Base-by-base conservation (phyloP, 2,329 filamentous ascomycete species). In the Colletotrichum neosansevieriae region DNA sequence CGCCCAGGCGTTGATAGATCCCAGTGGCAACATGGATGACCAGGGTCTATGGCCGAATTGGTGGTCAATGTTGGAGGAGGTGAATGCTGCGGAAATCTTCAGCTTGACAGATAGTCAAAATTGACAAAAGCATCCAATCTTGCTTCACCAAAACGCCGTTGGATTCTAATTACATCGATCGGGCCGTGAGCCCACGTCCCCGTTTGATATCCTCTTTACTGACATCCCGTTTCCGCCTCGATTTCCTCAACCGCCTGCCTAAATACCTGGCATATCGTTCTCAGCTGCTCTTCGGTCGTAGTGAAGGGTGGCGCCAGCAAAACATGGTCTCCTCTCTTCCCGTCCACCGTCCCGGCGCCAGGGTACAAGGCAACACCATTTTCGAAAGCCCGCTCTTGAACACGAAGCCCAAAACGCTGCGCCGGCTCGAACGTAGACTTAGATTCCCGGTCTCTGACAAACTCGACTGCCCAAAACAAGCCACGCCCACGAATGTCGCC, bases 251-350 rank as follows among this genome's bases (percentile, higher is more conserved):
- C 40, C 2, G 67, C 49, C 11, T 61, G 49, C 24, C 58, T 45
- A 7, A 69, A 70, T 17, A 70, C 64, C 13, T 34, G 58, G 10
- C 51, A 59, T 21, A 68, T 56, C 21, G 36, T 7, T 6, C 7
- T 11, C 17, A 70, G 6, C 38, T 68, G 29, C 17, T 64, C 60
- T 6, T 70, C 63, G 1, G 84, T 88, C 21, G 90, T 82, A 50
- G 87, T 93, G 77, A 89, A 93, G 1, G 92, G 85, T 5, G 92
- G 92, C 1, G 91, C 86, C 11, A 94, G 73, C 29, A 94, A 82
- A 40, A 93, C 80, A 76, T 93, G 90, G 73, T 94, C 92, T 10
- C 92, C 91, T 1, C 75, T 75, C 1, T 85, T 82, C 50, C 92
- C 84, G 71, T 85, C 89, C 0, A 82, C 86, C 0, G 88, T 88